phyloP scores from a whole-genome alignment of 2,329 filamentous ascomycete species.

The Fusarium sp. region DNA sequence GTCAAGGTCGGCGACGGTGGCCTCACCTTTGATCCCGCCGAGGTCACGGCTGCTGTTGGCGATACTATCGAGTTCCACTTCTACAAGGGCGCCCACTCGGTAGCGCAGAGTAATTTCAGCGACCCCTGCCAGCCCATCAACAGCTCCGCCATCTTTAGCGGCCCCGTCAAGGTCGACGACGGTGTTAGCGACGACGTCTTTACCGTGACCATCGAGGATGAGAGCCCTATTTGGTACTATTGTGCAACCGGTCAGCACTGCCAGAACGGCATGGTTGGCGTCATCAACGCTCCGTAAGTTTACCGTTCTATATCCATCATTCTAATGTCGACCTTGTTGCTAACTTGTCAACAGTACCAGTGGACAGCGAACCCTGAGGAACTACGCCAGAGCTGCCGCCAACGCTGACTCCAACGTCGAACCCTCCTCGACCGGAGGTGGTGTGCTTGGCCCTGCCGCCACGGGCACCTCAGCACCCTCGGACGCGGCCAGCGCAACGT shows the following conservation, averaged over 20 bases:
- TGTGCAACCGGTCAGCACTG: constrained; percentile 73
- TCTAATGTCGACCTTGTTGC: too few species aligned
- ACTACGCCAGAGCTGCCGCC: constrained; percentile 34
- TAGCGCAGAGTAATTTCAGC: constrained; percentile 73
- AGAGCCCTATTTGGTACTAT: constrained; percentile 75
- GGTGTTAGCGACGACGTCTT: constrained; percentile 40
- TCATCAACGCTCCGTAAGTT: constrained; percentile 52
- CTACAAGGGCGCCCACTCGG: constrained; percentile 69
- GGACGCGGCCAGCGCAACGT: not conserved
- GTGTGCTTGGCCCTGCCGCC: constrained; percentile 33
- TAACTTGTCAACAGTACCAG: constrained; percentile 22
- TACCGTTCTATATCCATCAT: too few species aligned
- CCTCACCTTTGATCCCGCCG: constrained; percentile 67
- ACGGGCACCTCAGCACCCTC: constrained; percentile 15
- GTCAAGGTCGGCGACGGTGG: constrained; percentile 47
- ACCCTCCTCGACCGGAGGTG: constrained; percentile 41
- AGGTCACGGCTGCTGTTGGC: constrained; percentile 66
- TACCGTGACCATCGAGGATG: constrained; percentile 51
- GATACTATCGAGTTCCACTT: constrained; percentile 64
- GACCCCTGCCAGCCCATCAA: constrained; percentile 72
- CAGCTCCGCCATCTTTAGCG: constrained; percentile 62
- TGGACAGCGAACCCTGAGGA: constrained; percentile 33
- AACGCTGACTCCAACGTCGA: constrained; percentile 32
- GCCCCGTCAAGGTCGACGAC: constrained; percentile 28
- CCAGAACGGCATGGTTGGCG: constrained; percentile 73